Conservation (phyloP, 192 early-diverging fungal species). For the Chytriomyces hyalinus region DNA sequence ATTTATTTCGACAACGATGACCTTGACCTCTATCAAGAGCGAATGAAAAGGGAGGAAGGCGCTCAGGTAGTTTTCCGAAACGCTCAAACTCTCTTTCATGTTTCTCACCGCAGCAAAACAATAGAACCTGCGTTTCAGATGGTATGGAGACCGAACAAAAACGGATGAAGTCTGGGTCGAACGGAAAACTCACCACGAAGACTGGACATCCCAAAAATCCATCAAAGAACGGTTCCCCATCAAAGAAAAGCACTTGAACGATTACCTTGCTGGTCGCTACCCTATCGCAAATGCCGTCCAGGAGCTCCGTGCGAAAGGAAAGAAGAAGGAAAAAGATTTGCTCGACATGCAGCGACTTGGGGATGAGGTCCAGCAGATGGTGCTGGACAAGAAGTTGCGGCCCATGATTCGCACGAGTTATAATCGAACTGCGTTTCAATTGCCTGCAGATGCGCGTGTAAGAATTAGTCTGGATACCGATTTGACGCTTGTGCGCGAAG, state of each 20-base stretch:
- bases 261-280: conserved; percentile 75
- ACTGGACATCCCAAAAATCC: conserved; percentile 78
- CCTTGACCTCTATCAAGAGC: conserved; percentile 81
- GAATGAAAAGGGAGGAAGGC: conserved; percentile 82
- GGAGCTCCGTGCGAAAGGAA: conserved; percentile 70
- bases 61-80: conserved; percentile 66
- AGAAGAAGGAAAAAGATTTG: conserved; percentile 64
- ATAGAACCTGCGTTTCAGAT: conserved; percentile 76
- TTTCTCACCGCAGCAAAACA: background rate
- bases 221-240: conserved; percentile 88
- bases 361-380: conserved; percentile 71
- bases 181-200: conserved; percentile 95
- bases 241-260: conserved; percentile 88
- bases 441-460: conserved; percentile 86
- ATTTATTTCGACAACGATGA: conserved; percentile 87
- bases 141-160: conserved; percentile 85
- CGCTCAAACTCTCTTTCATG: background rate
- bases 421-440: conserved; percentile 94
- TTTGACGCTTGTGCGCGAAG: conserved; percentile 88
- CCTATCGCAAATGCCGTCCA: conserved; percentile 69
- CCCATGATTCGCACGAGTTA: conserved; percentile 83
- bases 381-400: conserved; percentile 64
- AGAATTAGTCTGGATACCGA: conserved; percentile 92
- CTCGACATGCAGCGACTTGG: conserved; percentile 73
- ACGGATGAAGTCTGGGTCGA: conserved; percentile 88